These are phyloP conservation scores for Metschnikowia cubensis DNA, from an alignment of 805 yeast genomes.

Conservation along the genomic window DNA sequence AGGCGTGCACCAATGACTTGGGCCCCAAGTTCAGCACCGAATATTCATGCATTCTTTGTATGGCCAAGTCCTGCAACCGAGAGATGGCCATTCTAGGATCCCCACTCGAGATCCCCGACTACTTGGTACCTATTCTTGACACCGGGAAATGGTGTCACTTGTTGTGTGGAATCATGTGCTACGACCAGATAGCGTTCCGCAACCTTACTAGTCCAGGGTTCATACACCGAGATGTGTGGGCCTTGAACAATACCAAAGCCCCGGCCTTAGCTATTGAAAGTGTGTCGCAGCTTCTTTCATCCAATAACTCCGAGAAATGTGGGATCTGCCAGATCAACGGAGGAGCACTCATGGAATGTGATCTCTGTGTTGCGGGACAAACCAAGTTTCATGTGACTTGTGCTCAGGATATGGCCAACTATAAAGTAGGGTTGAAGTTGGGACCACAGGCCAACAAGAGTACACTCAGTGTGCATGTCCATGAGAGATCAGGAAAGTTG, in stretches of 20 bases:
- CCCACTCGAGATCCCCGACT: conserved; percentile 49
- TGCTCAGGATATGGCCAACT: conserved; percentile 47
- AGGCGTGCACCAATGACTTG: conserved; percentile 67
- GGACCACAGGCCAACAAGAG: conserved; percentile 18
- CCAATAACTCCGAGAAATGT: conserved; percentile 37
- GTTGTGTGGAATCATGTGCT: conserved; percentile 59
- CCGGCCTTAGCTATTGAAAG: conserved; percentile 23
- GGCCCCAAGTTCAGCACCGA: conserved; percentile 55
- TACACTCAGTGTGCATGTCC: conserved; percentile 16
- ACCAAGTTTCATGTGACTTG: conserved; percentile 50
- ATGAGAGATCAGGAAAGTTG: conserved; percentile 34
- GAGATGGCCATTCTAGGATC: conserved; percentile 43
- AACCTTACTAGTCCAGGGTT: conserved; percentile 9
- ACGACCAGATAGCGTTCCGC: conserved; percentile 29
- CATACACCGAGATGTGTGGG: conserved; percentile 8
- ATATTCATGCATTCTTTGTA: conserved; percentile 67
- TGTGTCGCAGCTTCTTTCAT: conserved; percentile 24
- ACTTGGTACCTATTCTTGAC: conserved; percentile 59
- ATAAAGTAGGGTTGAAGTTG: conserved; percentile 52
- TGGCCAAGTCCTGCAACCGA: conserved; percentile 46
- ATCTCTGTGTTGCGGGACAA: conserved; percentile 33
- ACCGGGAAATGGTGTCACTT: conserved; percentile 75
- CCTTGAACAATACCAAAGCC: conserved; percentile 5
- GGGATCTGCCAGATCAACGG: conserved; percentile 41
- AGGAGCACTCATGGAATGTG: conserved; percentile 51